phyloP scores from a whole-genome alignment of 768 basidiomycete genomes.

The Calocybe indica region DNA sequence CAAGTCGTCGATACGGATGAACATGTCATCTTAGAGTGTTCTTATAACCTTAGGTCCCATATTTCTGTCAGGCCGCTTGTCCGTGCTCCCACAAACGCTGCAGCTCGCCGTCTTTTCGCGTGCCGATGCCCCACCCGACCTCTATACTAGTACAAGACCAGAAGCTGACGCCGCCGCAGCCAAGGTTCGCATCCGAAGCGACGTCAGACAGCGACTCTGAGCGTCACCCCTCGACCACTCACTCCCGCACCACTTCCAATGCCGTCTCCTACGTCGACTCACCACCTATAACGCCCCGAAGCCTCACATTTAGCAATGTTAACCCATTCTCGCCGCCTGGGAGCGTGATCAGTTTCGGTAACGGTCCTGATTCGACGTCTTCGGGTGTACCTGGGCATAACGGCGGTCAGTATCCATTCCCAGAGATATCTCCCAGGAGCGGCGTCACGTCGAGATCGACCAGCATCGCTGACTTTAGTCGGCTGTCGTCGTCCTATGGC shows the following conservation, averaged over 20 bases:
- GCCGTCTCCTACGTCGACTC: slow-evolving; percentile 26
- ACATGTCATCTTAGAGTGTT: slow-evolving; percentile 13
- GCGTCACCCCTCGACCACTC: slow-evolving; percentile 15
- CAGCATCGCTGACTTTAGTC: slow-evolving; percentile 38
- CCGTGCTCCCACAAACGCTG: slow-evolving; percentile 3
- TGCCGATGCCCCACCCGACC: slow-evolving; percentile 12
- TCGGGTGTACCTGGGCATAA: slow-evolving; percentile 13
- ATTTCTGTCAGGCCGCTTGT: slow-evolving; percentile 9
- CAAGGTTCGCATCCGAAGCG: slow-evolving; percentile 21
- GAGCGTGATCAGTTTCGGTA: slow-evolving; percentile 39
- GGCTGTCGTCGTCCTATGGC: slow-evolving; percentile 30
- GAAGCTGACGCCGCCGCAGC: slow-evolving; percentile 26
- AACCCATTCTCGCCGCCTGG: slow-evolving; percentile 52
- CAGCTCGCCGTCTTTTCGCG: neutral
- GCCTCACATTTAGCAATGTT: slow-evolving; percentile 23
- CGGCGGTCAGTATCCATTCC: slow-evolving; percentile 24
- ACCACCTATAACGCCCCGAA: slow-evolving; percentile 37
- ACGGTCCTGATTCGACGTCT: slow-evolving; percentile 23
- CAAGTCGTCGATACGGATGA: slow-evolving; percentile 18
- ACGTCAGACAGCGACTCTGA: slow-evolving; percentile 25
- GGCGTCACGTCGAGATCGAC: slow-evolving; percentile 31
- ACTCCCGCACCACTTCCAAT: slow-evolving; percentile 28
- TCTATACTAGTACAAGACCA: slow-evolving; percentile 18
- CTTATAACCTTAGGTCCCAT: slow-evolving; percentile 24
- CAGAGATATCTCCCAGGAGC: slow-evolving; percentile 28